These are phyloP conservation scores for Spathaspora girioi DNA, from an alignment of 805 yeast species.

Conservation along the genomic window DNA sequence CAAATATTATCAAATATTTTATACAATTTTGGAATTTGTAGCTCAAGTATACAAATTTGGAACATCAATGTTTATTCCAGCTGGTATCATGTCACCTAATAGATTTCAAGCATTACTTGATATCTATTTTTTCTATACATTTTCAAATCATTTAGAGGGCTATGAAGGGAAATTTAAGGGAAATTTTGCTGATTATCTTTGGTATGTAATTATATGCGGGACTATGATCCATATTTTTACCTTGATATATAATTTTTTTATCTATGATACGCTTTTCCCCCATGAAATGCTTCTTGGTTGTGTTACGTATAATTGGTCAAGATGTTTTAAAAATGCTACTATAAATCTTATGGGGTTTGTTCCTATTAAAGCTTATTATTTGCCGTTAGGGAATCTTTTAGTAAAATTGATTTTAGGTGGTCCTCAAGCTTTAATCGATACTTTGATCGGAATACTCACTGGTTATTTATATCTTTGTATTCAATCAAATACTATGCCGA, in stretches of 20 bases:
- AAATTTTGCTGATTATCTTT: conserved; percentile 53
- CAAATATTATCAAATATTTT: not conserved
- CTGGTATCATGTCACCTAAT: conserved; percentile 21
- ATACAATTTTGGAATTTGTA: conserved; percentile 6
- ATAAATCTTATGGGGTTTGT: conserved; percentile 51
- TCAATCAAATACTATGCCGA: conserved; percentile 50
- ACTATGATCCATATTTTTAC: conserved; percentile 42
- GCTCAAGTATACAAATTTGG: conserved; percentile 46
- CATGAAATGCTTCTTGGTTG: conserved; percentile 48
- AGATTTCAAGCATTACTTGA: conserved; percentile 37
- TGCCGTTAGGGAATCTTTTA: conserved; percentile 41
- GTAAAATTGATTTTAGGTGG: conserved; percentile 41
- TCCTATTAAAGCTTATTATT: conserved; percentile 54
- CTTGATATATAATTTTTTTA: conserved; percentile 22
- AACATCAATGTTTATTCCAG: conserved; percentile 48
- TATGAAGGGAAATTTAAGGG: conserved; percentile 41
- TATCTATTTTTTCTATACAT: conserved; percentile 54
- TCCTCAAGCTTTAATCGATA: conserved; percentile 33
- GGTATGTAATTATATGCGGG: conserved; percentile 48
- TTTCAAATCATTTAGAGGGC: conserved; percentile 53
- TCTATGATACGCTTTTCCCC: conserved; percentile 11
- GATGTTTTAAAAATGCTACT: conserved; percentile 49
- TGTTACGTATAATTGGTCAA: conserved; percentile 60
- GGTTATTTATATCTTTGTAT: conserved; percentile 62
- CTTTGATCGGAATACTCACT: conserved; percentile 48